A percentile compares a stretch with the other conserved stretches of the same genome.
Evolutionary conservation across 2,329 filamentous ascomycete genomes (phyloP).

Genomic region (Phialophora chinensis): DNA sequence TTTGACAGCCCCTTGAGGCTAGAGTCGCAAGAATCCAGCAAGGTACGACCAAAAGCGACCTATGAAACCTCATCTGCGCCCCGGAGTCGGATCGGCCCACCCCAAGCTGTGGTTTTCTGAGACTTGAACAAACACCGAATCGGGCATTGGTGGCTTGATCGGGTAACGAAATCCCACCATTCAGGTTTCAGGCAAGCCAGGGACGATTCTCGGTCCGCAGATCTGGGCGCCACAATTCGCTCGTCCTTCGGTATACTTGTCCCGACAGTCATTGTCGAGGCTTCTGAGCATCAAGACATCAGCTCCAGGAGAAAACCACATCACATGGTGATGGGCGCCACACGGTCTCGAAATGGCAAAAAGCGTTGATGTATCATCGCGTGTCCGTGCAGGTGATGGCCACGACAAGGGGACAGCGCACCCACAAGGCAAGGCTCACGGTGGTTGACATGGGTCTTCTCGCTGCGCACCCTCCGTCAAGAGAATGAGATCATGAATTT

Average conservation of each 20-base stretch:
- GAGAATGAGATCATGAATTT: background rate
- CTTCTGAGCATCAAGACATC: background rate
- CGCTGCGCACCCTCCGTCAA: background rate
- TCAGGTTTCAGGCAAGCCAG: conserved; percentile 4
- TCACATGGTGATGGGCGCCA: conserved; percentile 2
- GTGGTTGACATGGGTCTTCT: background rate
- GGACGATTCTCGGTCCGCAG: background rate
- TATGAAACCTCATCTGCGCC: background rate
- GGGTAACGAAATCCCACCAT: conserved; percentile 4
- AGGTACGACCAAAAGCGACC: background rate
- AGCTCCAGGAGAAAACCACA: conserved; percentile 5
- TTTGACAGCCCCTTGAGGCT: background rate
- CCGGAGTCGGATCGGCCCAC: background rate
- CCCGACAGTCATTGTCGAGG: background rate
- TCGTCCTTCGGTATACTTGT: background rate
- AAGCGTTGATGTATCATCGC: background rate
- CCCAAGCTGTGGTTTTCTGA: background rate
- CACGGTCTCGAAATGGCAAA: conserved; percentile 7
- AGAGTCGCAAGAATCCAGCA: background rate
- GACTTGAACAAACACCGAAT: conserved; percentile 14
- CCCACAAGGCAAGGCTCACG: background rate
- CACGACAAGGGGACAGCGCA: background rate
- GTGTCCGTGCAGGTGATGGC: background rate
- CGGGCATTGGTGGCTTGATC: background rate
- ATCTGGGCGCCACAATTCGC: background rate